These are phyloP conservation scores for Cladosporium oxysporum DNA, from an alignment of 2,329 filamentous ascomycete genomes.

Conservation along the genomic window DNA sequence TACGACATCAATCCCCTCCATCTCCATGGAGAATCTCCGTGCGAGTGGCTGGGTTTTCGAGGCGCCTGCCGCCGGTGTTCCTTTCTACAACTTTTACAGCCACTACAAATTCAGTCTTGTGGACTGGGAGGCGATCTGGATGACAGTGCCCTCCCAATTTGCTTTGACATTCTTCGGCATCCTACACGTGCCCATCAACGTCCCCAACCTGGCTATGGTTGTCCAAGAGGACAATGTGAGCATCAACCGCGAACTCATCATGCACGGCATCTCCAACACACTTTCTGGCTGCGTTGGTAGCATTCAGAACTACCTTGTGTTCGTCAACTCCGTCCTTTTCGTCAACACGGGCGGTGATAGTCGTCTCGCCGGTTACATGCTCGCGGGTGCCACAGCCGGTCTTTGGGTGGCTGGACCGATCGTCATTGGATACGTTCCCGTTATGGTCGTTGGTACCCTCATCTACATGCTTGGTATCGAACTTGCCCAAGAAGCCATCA, in stretches of 20 bases:
- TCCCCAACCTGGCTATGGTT: slow-evolving; percentile 86
- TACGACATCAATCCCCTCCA: slow-evolving; percentile 66
- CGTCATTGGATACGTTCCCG: slow-evolving; percentile 89
- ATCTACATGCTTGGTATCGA: slow-evolving; percentile 97
- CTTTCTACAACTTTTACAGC: slow-evolving; percentile 98
- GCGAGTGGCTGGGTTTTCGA: slow-evolving; percentile 87
- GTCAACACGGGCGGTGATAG: slow-evolving; percentile 89
- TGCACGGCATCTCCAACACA: slow-evolving; percentile 91
- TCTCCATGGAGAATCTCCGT: slow-evolving; percentile 69
- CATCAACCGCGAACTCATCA: slow-evolving; percentile 85
- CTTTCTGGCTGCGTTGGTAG: slow-evolving; percentile 84
- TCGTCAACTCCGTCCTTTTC: slow-evolving; percentile 96
- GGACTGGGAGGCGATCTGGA: slow-evolving; percentile 78
- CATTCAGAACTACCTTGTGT: slow-evolving; percentile 95
- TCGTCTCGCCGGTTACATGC: slow-evolving; percentile 79
- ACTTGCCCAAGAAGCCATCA: slow-evolving; percentile 82
- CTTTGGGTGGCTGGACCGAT: slow-evolving; percentile 83
- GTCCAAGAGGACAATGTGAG: slow-evolving; percentile 90
- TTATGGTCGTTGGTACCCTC: slow-evolving; percentile 93
- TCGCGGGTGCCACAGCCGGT: slow-evolving; percentile 76
- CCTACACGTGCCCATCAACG: slow-evolving; percentile 96
- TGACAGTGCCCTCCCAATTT: slow-evolving; percentile 91
- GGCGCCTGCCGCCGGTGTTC: slow-evolving; percentile 77
- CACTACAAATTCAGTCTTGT: slow-evolving; percentile 70
- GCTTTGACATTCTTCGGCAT: slow-evolving; percentile 97